Conservation (phyloP, 2,329 filamentous ascomycete species). For the Sporothrix brunneoviolacea region DNA sequence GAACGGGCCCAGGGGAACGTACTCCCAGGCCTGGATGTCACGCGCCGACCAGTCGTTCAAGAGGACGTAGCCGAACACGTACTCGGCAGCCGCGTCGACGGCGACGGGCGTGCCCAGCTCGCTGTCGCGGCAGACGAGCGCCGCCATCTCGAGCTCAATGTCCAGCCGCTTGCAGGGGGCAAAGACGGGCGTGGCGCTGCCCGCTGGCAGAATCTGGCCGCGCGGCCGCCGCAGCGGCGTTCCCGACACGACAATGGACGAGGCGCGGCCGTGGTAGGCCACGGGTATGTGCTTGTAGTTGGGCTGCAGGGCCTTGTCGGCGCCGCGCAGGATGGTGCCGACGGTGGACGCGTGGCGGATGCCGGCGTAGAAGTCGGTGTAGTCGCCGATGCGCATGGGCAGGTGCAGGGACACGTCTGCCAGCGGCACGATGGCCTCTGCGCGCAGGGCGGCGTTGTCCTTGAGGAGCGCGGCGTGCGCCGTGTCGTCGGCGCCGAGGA, state of each 20-base stretch:
- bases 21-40: slow-evolving; percentile 80
- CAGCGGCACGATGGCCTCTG: neutral
- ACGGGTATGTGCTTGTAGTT: slow-evolving; percentile 79
- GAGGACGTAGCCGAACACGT: slow-evolving; percentile 72
- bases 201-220: slow-evolving; percentile 68
- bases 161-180: too few relatives aligned
- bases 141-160: slow-evolving; percentile 74
- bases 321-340: too few relatives aligned
- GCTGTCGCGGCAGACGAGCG: slow-evolving; percentile 62
- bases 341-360: neutral
- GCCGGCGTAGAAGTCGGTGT: slow-evolving; percentile 5
- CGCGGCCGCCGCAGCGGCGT: slow-evolving; percentile 66
- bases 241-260: slow-evolving; percentile 69
- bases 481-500: too few relatives aligned
- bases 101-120: slow-evolving; percentile 56
- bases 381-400: slow-evolving; percentile 4
- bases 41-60: slow-evolving; percentile 85
- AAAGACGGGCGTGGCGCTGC: too few relatives aligned
- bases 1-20: slow-evolving; percentile 74
- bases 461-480: too few relatives aligned
- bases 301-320: slow-evolving; percentile 67
- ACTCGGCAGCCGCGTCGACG: slow-evolving; percentile 58
- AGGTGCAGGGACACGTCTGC: neutral
- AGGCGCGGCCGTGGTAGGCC: slow-evolving; percentile 72
- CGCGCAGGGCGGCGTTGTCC: too few relatives aligned